A percentile compares a stretch with the other conserved stretches of the same genome.
Evolutionary conservation across 805 yeast species (phyloP).

Genomic region (Ogataea corticis): DNA sequence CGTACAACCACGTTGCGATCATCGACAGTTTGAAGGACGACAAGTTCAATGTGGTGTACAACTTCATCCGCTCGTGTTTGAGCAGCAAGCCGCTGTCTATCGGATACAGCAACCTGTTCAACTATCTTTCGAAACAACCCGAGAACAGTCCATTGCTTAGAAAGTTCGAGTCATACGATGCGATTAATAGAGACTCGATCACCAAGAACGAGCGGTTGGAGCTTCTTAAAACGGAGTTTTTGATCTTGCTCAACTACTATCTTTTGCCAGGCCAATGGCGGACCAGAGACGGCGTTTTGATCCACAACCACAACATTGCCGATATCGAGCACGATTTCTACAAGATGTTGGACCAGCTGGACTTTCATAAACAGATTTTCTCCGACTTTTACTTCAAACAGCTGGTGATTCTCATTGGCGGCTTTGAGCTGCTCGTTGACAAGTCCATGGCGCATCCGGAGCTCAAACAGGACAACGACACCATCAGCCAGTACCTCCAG

Average conservation of each 20-base stretch:
- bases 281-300: constrained; percentile 26
- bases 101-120: constrained; percentile 48
- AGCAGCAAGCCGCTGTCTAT: constrained; percentile 51
- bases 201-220: constrained; percentile 37
- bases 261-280: constrained; percentile 44
- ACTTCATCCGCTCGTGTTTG: constrained; percentile 56
- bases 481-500: constrained; percentile 36
- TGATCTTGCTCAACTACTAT: constrained; percentile 37
- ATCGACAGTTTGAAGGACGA: constrained; percentile 51
- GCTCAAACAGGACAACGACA: constrained; percentile 24
- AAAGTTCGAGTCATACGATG: constrained; percentile 29
- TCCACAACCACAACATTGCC: constrained; percentile 32
- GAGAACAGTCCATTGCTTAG: constrained; percentile 30
- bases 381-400: constrained; percentile 39
- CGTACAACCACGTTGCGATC: constrained; percentile 60
- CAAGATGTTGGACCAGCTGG: constrained; percentile 24
- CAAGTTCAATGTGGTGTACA: constrained; percentile 48
- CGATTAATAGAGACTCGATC: constrained; percentile 25
- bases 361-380: constrained; percentile 35
- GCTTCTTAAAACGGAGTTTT: constrained; percentile 33
- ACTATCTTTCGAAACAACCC: constrained; percentile 37
- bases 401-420: constrained; percentile 39
- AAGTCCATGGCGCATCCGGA: constrained; percentile 23
- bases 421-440: constrained; percentile 36
- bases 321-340: constrained; percentile 37